Conservation (phyloP, 306 rosid species). For the Castanea sativa region DNA sequence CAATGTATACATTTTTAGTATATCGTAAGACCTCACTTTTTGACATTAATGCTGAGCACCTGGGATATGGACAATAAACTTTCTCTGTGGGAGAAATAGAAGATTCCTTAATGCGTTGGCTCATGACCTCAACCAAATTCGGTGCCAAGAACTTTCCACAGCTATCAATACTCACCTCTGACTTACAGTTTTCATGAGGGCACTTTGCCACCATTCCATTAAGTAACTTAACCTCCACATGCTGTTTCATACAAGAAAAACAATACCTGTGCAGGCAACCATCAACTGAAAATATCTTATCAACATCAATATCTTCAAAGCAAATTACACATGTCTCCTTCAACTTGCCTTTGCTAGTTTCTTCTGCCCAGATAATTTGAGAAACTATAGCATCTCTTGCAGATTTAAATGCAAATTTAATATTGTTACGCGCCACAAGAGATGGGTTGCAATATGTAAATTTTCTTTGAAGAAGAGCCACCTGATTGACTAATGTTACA, state of each 20-base stretch:
- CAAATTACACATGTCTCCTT: slow-evolving; percentile 49
- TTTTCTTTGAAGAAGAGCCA: slow-evolving; percentile 27
- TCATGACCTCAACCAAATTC: slow-evolving; percentile 28
- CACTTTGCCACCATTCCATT: slow-evolving; percentile 43
- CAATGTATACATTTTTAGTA: slow-evolving; percentile 9
- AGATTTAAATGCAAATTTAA: slow-evolving; percentile 28
- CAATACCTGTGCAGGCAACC: slow-evolving; percentile 55
- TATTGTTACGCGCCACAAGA: slow-evolving; percentile 14
- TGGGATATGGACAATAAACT: slow-evolving; percentile 61
- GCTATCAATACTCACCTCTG: slow-evolving; percentile 41
- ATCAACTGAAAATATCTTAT: slow-evolving; percentile 43
- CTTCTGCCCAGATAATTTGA: slow-evolving; percentile 25
- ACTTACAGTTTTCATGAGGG: slow-evolving; percentile 49
- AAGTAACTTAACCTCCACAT: slow-evolving; percentile 50
- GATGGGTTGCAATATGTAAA: slow-evolving; percentile 40
- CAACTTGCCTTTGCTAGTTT: neutral
- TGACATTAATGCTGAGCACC: slow-evolving; percentile 50
- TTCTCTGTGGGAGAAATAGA: slow-evolving; percentile 40
- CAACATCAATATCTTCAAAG: slow-evolving; percentile 37
- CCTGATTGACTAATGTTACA: slow-evolving; percentile 31
- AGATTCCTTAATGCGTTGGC: slow-evolving; percentile 45
- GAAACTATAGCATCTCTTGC: slow-evolving; percentile 55
- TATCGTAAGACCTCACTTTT: slow-evolving; percentile 36
- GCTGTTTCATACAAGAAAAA: slow-evolving; percentile 53
- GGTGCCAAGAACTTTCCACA: slow-evolving; percentile 44